These are phyloP conservation scores for Chaetoceros tenuissimus DNA, from an alignment of 108 stramenopile genomes.

Conservation along the genomic window DNA sequence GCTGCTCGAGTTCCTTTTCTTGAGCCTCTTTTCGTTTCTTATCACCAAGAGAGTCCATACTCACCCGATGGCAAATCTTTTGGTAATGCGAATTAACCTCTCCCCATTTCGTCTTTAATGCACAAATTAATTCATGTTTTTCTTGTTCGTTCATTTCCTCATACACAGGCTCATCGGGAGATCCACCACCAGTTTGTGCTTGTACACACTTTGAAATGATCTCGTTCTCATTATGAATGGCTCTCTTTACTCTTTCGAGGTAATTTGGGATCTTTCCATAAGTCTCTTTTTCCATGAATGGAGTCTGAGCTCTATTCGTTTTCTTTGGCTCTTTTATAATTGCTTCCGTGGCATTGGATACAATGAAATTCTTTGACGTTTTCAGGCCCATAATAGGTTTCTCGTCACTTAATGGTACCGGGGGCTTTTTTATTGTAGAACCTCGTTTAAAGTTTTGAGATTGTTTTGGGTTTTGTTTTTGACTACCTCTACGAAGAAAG, in stretches of 20 bases:
- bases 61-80: conserved; percentile 51
- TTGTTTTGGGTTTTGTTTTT: conserved; percentile 18
- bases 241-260: conserved; percentile 50
- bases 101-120: conserved; percentile 73
- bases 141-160: conserved; percentile 55
- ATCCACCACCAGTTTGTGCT: conserved; percentile 41
- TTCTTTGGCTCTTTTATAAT: conserved; percentile 50
- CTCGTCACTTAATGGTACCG: conserved; percentile 36
- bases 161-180: conserved; percentile 14
- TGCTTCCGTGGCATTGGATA: conserved; percentile 66
- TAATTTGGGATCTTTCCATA: conserved; percentile 80
- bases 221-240: conserved; percentile 59
- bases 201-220: conserved; percentile 60
- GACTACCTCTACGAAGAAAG: conserved; percentile 36
- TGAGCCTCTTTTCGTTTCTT: conserved; percentile 51
- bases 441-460: conserved; percentile 6
- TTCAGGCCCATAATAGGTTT: conserved; percentile 37
- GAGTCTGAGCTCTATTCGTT: conserved; percentile 14
- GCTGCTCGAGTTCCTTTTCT: conserved; percentile 54
- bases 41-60: conserved; percentile 49
- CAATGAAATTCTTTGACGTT: conserved; percentile 64
- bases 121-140: conserved; percentile 41
- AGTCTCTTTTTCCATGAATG: conserved; percentile 60
- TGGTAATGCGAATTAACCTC: conserved; percentile 67
- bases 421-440: conserved; percentile 15